Percentiles rank a stretch among this genome's conserved stretches.
These are phyloP conservation scores for Phaeosphaeriaceae sp. DNA, from an alignment of 2,329 filamentous ascomycete species.

Conservation along the genomic window DNA sequence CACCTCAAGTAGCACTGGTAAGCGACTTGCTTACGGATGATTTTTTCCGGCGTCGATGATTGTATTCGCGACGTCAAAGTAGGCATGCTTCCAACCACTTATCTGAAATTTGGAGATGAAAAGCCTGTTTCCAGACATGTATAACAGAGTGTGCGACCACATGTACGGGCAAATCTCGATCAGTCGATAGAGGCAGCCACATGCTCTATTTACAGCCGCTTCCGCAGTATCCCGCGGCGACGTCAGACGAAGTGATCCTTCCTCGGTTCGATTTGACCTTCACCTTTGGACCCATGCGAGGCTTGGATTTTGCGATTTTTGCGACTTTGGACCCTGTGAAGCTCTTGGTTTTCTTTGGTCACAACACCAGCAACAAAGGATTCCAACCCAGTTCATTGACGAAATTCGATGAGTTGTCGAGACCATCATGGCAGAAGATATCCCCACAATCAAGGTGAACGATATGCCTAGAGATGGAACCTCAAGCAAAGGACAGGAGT, in stretches of 20 bases:
- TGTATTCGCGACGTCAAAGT: neutral
- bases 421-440: conserved; percentile 48
- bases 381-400: conserved; percentile 14
- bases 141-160: conserved; percentile 2
- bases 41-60: conserved; percentile 8
- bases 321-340: neutral
- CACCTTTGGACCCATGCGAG: neutral
- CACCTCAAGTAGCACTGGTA: conserved; percentile 8
- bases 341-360: neutral
- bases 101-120: neutral
- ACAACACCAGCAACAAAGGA: conserved; percentile 1
- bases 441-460: conserved; percentile 54
- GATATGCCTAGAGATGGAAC: conserved; percentile 46
- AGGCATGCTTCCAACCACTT: neutral
- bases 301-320: neutral
- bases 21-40: conserved; percentile 6
- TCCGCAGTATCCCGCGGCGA: conserved; percentile 22
- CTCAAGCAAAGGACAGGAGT: conserved; percentile 39
- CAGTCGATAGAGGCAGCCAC: conserved; percentile 10
- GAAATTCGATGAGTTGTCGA: conserved; percentile 17
- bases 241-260: neutral
- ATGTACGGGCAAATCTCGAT: conserved; percentile 8
- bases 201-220: conserved; percentile 13
- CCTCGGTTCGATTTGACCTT: neutral
- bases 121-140: conserved; percentile 8